Conservation (phyloP, 2,329 filamentous ascomycete species). For the Epichloe baconii region DNA sequence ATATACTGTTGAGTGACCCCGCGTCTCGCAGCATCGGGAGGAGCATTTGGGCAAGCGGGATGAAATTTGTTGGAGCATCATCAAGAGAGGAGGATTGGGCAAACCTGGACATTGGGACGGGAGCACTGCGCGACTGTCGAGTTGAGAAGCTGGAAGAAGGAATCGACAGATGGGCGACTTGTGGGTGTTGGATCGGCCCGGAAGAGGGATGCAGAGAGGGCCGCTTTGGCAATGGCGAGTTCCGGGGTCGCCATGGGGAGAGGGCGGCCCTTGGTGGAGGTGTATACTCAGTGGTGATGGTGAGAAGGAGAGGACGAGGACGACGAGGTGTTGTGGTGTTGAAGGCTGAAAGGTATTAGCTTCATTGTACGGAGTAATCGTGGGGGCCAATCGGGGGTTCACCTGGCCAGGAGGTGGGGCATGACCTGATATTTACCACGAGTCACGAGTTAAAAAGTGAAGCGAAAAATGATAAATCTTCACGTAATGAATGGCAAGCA, state of each 20-base stretch:
- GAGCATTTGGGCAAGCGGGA: background rate
- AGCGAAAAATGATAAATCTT: background rate
- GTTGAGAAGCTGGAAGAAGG: constrained; percentile 54
- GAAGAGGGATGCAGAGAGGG: constrained; percentile 61
- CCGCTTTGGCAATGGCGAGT: constrained; percentile 65
- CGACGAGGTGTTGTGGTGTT: background rate
- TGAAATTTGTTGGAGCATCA: background rate
- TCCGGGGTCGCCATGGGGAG: constrained; percentile 52
- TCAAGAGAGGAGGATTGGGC: constrained; percentile 19
- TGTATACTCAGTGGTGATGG: background rate
- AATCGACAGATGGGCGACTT: constrained; percentile 53
- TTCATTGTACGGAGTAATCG: background rate
- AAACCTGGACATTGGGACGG: constrained; percentile 79
- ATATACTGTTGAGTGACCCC: background rate
- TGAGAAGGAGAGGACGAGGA: background rate
- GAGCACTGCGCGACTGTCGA: constrained; percentile 58
- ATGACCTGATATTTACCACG: background rate
- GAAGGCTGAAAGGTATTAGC: background rate
- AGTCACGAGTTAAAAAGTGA: background rate
- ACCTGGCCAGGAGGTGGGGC: background rate
- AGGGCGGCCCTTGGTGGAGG: background rate
- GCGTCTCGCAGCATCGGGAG: background rate
- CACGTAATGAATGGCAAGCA: background rate
- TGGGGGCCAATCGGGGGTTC: background rate
- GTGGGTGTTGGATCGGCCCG: constrained; percentile 61